phyloP scores from a whole-genome alignment of 495 filamentous ascomycete genomes.

The Amniculicola lignicola region DNA sequence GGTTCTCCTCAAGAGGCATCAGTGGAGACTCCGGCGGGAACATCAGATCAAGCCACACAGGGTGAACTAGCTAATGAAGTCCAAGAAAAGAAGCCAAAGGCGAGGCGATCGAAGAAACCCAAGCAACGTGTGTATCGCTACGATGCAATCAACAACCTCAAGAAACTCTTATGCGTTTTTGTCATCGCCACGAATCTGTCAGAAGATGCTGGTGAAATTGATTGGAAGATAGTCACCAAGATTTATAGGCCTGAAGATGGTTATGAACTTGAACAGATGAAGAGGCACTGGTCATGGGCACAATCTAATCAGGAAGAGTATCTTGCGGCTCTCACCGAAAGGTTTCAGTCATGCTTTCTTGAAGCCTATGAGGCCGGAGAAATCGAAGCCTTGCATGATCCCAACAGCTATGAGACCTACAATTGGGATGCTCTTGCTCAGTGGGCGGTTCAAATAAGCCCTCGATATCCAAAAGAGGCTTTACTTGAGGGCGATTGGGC shows the following conservation, averaged over 20 bases:
- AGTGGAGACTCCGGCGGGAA: too few species aligned
- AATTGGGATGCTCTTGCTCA: constrained; percentile 73
- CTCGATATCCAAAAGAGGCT: constrained; percentile 31
- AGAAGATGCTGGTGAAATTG: constrained; percentile 62
- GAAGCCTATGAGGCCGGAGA: constrained; percentile 68
- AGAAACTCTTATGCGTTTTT: constrained; percentile 18
- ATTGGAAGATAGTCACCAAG: constrained; percentile 69
- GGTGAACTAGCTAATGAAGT: background rate
- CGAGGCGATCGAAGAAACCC: background rate
- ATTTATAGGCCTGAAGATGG: constrained; percentile 54
- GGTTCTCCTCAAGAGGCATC: too few species aligned
- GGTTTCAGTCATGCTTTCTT: constrained; percentile 74
- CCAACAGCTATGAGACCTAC: constrained; percentile 66
- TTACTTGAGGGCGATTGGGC: background rate
- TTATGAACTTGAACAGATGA: constrained; percentile 20
- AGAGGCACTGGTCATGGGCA: constrained; percentile 57
- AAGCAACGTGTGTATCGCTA: background rate
- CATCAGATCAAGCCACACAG: too few species aligned
- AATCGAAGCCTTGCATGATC: constrained; percentile 63
- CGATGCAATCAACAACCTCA: constrained; percentile 7
- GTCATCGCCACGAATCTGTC: constrained; percentile 70
- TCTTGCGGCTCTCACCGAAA: constrained; percentile 65
- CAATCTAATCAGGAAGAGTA: constrained; percentile 57
- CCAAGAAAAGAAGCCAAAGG: background rate
- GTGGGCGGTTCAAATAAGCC: constrained; percentile 59